phyloP scores from a whole-genome alignment of 768 basidiomycete genomes.

The Rhodotorula babjevae region DNA sequence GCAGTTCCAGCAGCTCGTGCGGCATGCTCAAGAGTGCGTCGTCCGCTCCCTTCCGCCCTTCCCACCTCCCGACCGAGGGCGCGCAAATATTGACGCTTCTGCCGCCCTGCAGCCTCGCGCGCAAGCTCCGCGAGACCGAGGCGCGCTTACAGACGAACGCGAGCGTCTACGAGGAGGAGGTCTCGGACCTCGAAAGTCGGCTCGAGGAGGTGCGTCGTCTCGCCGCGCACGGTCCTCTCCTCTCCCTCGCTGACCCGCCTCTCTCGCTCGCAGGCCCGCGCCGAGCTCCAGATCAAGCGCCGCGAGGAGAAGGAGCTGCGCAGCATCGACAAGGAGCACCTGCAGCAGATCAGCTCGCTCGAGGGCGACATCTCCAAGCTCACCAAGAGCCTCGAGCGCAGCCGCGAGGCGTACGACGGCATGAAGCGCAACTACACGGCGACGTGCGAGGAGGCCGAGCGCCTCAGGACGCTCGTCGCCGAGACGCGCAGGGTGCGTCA shows the following conservation, averaged over 20 bases:
- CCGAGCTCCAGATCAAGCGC: conserved; percentile 71
- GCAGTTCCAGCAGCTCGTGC: conserved; percentile 25
- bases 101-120: conserved; percentile 6
- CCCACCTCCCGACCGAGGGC: no score
- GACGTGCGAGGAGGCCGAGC: conserved; percentile 79
- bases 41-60: no score
- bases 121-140: conserved; percentile 40
- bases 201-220: conserved; percentile 25
- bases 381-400: conserved; percentile 66
- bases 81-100: not conserved
- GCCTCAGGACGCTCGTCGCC: conserved; percentile 46
- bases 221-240: rapidly evolving
- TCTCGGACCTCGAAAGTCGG: conserved; percentile 30
- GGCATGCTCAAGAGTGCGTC: conserved; percentile 24
- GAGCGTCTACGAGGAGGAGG: conserved; percentile 30
- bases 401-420: conserved; percentile 59
- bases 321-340: conserved; percentile 73
- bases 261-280: conserved; percentile 52
- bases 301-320: conserved; percentile 90
- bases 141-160: conserved; percentile 20
- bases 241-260: no score
- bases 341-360: conserved; percentile 61
- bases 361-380: conserved; percentile 76
- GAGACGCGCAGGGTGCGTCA: conserved; percentile 32
- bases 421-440: conserved; percentile 63